Conservation (phyloP, 495 filamentous ascomycete genomes). For the Monascus purpureus region DNA sequence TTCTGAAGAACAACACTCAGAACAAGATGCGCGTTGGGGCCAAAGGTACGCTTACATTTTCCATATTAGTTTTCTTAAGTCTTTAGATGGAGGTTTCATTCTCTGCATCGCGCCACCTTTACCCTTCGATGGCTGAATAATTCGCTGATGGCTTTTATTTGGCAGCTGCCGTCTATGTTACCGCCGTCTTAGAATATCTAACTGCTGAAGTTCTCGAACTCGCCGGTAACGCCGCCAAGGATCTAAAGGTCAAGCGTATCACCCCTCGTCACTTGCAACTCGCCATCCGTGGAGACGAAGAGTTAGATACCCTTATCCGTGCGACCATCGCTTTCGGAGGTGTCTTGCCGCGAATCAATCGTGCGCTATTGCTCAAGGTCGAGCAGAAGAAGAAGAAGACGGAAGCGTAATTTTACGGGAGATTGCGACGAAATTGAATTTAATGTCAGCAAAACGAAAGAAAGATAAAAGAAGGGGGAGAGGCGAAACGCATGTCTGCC, state of each 20-base stretch:
- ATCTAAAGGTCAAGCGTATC: conserved; percentile 99
- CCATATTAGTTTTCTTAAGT: too few species aligned
- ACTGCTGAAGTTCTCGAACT: conserved; percentile 98
- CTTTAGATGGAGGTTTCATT: too few species aligned
- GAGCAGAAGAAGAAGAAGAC: conserved; percentile 98
- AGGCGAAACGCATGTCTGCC: background rate
- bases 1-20: conserved; percentile 97
- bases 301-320: conserved; percentile 92
- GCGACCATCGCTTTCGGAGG: conserved; percentile 97
- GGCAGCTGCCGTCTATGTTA: conserved; percentile 87
- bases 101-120: too few species aligned
- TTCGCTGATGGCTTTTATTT: too few species aligned
- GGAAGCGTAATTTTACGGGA: conserved; percentile 21
- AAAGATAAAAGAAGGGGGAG: background rate
- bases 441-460: conserved; percentile 1
- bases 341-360: conserved; percentile 98
- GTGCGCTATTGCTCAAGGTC: conserved; percentile 91
- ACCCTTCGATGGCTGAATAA: too few species aligned
- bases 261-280: conserved; percentile 96
- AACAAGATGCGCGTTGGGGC: conserved; percentile 99
- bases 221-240: conserved; percentile 96
- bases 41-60: conserved; percentile 44
- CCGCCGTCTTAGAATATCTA: conserved; percentile 93
- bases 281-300: conserved; percentile 96
- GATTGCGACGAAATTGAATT: conserved; percentile 18